Base-by-base conservation (phyloP, 495 filamentous ascomycete genomes). In the Xylaria intraflava region DNA sequence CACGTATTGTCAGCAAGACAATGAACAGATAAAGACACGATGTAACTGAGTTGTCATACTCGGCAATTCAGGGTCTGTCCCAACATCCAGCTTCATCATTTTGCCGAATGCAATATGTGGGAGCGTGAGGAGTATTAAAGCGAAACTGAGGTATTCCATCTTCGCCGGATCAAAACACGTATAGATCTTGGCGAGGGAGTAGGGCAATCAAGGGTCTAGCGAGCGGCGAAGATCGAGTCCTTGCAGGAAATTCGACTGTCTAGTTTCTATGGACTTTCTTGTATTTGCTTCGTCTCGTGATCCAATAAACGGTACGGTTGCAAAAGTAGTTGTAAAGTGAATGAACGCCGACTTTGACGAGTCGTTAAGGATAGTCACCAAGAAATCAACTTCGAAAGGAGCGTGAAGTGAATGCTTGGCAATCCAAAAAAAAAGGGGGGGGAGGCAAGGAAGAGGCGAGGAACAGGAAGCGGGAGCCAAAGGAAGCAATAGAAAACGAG, bases 281-380 rank as follows among this genome's bases (percentile, higher is more conserved):
- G 48, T 54, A 16, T 41, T 51, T 35, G 19, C 51, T 56, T 64
- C 51, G 47, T 61, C 47, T 49, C 57, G 50, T 53, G 63, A 62
- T 59, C 47, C 51, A 55, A 55, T 59, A 66, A 66, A 61, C 51
- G 58, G n/a, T n/a, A n/a, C n/a, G n/a, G n/a, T n/a, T n/a, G n/a
- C n/a, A n/a, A n/a, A n/a, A n/a, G n/a, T n/a, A n/a, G 46, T 56
- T 48, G 36, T 29, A 35, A 42, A 58, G 38, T 30, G 62, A 56
- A 55, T 43, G 45, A 29, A 36, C 24, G 22, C 52, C 35, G 14
- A 29, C 41, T 43, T 14, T 24, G n/a, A 51, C 53, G 20, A 23
- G 29, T 19, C 35, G 44, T 23, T 50, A 66, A 64, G 56, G 61
- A 64, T 66, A 57, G 58, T 53, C 58, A 64, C 63, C 61, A 66